Percentiles rank a stretch among this genome's conserved stretches.
Evolutionary conservation across 306 rosid genomes (phyloP).

Genomic region (Gleditsia sinensis): DNA sequence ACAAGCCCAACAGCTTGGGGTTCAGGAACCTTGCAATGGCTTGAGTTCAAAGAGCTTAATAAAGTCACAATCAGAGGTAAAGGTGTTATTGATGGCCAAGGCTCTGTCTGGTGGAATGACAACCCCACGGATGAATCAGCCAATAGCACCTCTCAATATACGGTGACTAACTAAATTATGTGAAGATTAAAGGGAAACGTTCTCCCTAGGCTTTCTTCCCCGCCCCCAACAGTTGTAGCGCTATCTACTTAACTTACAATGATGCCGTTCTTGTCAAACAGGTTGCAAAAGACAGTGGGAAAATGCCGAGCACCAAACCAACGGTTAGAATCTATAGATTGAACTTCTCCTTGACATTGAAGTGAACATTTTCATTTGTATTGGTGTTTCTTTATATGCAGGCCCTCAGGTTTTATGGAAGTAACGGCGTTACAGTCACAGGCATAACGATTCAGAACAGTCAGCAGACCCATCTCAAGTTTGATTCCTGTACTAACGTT

Average conservation of each 20-base stretch:
- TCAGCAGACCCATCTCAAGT: slow-evolving; percentile 70
- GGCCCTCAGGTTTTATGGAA: slow-evolving; percentile 82
- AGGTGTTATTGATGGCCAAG: slow-evolving; percentile 83
- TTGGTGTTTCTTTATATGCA: slow-evolving; percentile 14
- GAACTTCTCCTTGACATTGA: not conserved
- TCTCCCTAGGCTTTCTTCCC: too few species aligned
- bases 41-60: slow-evolving; percentile 61
- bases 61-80: slow-evolving; percentile 62
- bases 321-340: slow-evolving; percentile 43
- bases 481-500: slow-evolving; percentile 60
- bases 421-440: slow-evolving; percentile 55
- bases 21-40: slow-evolving; percentile 69
- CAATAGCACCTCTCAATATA: not conserved
- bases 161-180: slow-evolving; percentile 3
- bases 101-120: slow-evolving; percentile 78
- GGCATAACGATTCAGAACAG: slow-evolving; percentile 79
- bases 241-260: not conserved
- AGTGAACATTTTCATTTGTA: not conserved
- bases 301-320: slow-evolving; percentile 61
- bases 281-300: slow-evolving; percentile 23
- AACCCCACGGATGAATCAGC: slow-evolving; percentile 34
- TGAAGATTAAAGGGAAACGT: not conserved
- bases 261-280: not conserved
- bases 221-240: not conserved
- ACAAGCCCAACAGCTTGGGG: slow-evolving; percentile 63